Evolutionary conservation across 1,139 yeast genomes (phyloP).

Genomic region (Scheffersomyces insectosa): DNA sequence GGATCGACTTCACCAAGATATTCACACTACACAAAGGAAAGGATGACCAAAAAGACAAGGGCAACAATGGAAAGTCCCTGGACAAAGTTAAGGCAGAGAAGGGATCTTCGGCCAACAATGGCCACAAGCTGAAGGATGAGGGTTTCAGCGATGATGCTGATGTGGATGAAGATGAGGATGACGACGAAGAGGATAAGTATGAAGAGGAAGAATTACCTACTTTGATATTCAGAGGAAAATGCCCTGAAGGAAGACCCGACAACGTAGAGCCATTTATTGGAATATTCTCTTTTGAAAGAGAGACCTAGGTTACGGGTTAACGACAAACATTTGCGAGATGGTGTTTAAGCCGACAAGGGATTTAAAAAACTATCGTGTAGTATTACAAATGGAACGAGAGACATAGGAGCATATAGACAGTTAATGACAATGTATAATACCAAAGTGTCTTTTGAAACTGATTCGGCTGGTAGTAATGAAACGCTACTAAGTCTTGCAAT

Average conservation of each 20-base stretch:
- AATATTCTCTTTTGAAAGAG: constrained; percentile 53
- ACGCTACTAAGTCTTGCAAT: no score
- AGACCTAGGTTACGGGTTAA: constrained; percentile 18
- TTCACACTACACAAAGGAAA: constrained; percentile 23
- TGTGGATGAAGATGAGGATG: constrained; percentile 9
- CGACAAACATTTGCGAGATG: no score
- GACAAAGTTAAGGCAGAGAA: background rate
- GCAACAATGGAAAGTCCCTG: constrained; percentile 11
- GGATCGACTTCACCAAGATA: constrained; percentile 57
- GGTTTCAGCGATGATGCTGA: constrained; percentile 9
- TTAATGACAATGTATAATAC: no score
- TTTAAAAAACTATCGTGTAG: no score
- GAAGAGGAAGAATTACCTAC: constrained; percentile 45
- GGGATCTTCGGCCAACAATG: background rate
- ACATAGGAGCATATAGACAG: no score
- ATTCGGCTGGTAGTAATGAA: no score
- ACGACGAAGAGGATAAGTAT: constrained; percentile 12
- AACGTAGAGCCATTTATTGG: constrained; percentile 58
- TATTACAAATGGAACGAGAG: no score
- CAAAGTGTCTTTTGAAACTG: no score
- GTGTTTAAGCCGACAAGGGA: no score
- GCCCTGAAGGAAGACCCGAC: constrained; percentile 58
- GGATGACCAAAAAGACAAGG: constrained; percentile 9
- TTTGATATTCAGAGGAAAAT: constrained; percentile 50
- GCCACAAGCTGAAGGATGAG: constrained; percentile 1